Base-by-base conservation (phyloP, 495 filamentous ascomycete species). In the Haplographium delicatum region DNA sequence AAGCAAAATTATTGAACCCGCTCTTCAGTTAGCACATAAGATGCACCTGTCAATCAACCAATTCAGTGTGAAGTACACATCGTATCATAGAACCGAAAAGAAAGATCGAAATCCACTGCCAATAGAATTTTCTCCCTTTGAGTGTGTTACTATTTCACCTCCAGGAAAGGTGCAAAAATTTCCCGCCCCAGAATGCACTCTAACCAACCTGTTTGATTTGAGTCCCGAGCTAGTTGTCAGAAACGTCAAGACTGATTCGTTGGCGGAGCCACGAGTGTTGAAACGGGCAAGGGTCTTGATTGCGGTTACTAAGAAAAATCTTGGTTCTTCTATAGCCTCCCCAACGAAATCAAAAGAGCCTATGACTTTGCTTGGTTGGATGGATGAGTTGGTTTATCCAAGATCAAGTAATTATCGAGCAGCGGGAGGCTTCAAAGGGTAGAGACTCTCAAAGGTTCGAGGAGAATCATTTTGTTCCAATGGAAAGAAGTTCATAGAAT, bases 161-260 rank as follows among this genome's bases (percentile, higher is more conserved):
- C 8, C 24, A 9, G 37, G 48, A 5, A 51, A 33, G 6, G 27
- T 20, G 2, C 22, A 30, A 15, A 15, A 31, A 11, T 3, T n/a
- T 1, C 7, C 2, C 6, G 3, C 26, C 2, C 1, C 9, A 15
- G 46, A 9, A 18, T 24, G 10, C 4, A 27, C 9, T 13, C 8
- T 51, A 11, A 51, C 37, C 7, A 43, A 51, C 27, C 10, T 51
- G 8, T 33, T 41, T 44, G 48, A 51, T 37, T 34, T 51, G 20
- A 27, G 11, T 3, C 48, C 48, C 8, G 37, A 8, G 9, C n/a
- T 51, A 3, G 19, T 51, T 1, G n/a, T 51, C n/a, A 15, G 20
- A 20, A 19, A 10, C 13, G 48, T 33, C 6, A 28, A 51, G 16
- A 15, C 48, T 4, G 23, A 44, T 31, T 8, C 37, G 19, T 51